Evolutionary conservation across 768 basidiomycete species (phyloP), one percentile per base, ranked within the genome.

Genomic region (Phallus indusiatus): DNA sequence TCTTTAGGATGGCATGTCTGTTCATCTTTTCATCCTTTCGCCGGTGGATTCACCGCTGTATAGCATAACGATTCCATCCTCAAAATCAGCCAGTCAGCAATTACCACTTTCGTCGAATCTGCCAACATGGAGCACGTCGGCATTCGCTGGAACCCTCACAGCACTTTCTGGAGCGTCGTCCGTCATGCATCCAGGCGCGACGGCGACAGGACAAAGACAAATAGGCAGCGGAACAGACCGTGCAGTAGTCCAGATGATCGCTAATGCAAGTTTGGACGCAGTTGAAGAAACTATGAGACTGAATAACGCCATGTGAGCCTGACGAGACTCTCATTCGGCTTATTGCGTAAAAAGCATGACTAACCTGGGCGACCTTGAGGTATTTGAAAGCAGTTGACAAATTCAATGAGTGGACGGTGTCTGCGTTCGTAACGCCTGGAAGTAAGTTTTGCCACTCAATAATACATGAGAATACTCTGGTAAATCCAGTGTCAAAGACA

Each of bases 401-500:
- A 75, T 96, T 97, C 74, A 97, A 98, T 68, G 96, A 98, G 69
- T 99, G 96, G 96, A 94, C 85, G 2, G 85, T 98, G 18, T 98
- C 96, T 16, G 93, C 90, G 33, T 98, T 97, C 73, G 77, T 98
- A 18, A 98, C 96, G 0, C 86, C 94, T 1, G 90, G 88, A 62
- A 96, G 95, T 98, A 73, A 76, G 93, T 66, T 53, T 60, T n/a
- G 16, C 18, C 11, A 47, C 14, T 21, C 47, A 46, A 24, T 7
- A 21, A 14, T 10, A 5, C 12, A 14, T 35, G 12, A 21, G 21
- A 18, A n/a, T 28, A 28, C 11, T 9, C 18, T 52, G 36, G 55
- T n/a, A 47, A 6, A 1, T 10, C 47, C 10, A 18, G n/a, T 54
- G 53, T 5, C 24, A n/a, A 28, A 98, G 96, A 94, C 70, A 90